Base-by-base conservation (phyloP, 2,329 filamentous ascomycete genomes). In the Elsinoe australis region DNA sequence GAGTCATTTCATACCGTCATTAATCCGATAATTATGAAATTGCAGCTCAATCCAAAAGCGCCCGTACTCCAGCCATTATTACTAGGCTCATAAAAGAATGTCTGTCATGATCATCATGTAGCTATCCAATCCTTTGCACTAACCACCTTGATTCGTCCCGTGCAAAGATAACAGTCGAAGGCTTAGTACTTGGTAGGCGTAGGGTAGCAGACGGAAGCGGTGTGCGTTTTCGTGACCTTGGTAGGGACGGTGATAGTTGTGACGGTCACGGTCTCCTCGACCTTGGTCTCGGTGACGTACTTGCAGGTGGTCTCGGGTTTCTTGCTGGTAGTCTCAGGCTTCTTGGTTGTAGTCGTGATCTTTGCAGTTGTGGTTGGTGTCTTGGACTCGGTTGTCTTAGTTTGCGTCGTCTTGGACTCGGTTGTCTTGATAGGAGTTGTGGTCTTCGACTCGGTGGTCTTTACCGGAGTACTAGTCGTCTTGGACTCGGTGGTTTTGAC, bases 231-330 rank as follows among this genome's bases (percentile, higher is more conserved):
- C 5, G 36, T 41, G 12, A 41, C 36, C 8, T 41, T 26, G 3
- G 36, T 41, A 5, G 36, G 36, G 41, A 21, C 19, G 5, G 41
- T 45, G 26, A 45, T 15, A 9, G 41, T 45, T 3, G 41, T 45
- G 26, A 33, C 29, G 10, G 26, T 32, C 8, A 15, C 17, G 24
- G 26, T 33, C 2, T 17, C n/a, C 14, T 32, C 26, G n/a, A 18
- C 8, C 36, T 41, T 32, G 22, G 41, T 31, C 41, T 45, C 26
- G 3, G 26, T 45, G 26, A 32, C 8, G 3, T 19, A 31, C 15
- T 45, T 18, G 26, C 41, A 33, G 41, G 14, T 45, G 8, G 41
- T 31, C 22, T 45, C n/a, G 18, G 26, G 41, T 15, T 45, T 45
- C 34, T 17, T 18, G 34, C n/a, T 24, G 3, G 36, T 28, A 31